Evolutionary conservation across 1,139 yeast species (phyloP).

Genomic region (Candida labiduridarum): DNA sequence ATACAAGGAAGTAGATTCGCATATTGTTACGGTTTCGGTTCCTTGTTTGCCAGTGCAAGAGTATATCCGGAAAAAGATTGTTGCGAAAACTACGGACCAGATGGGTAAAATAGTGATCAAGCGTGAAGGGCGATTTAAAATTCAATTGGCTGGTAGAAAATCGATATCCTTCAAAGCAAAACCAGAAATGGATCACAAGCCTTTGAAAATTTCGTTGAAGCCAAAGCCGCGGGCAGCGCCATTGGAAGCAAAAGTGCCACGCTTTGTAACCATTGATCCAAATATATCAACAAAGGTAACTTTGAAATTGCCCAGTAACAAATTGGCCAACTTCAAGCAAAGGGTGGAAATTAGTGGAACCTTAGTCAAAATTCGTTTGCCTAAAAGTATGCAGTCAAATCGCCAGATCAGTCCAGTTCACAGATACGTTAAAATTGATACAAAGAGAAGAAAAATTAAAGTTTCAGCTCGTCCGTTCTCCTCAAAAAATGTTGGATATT

Average conservation of each 20-base stretch:
- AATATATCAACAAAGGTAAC: conserved; percentile 5
- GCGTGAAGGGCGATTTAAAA: conserved; percentile 49
- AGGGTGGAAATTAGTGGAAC: conserved; percentile 18
- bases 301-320: conserved; percentile 7
- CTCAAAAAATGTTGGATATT: neutral
- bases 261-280: conserved; percentile 1
- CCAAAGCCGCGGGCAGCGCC: neutral
- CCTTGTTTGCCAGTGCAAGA: conserved; percentile 60
- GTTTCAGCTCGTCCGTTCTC: conserved; percentile 17
- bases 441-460: conserved; percentile 22
- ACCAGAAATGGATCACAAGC: neutral
- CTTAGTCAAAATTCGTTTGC: conserved; percentile 11
- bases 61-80: conserved; percentile 53
- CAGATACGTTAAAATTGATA: conserved; percentile 32
- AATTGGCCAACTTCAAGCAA: conserved; percentile 4
- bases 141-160: conserved; percentile 36
- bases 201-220: conserved; percentile 20
- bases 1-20: conserved; percentile 63
- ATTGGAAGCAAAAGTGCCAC: neutral
- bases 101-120: conserved; percentile 44
- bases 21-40: conserved; percentile 60
- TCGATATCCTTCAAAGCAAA: conserved; percentile 7
- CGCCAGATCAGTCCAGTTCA: conserved; percentile 5
- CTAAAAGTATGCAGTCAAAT: neutral
- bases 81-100: conserved; percentile 53